A percentile compares a stretch with the other conserved stretches of the same genome.
These are phyloP conservation scores for Stemphylium vesicarium DNA, from an alignment of 2,329 filamentous ascomycete genomes.

Conservation along the genomic window DNA sequence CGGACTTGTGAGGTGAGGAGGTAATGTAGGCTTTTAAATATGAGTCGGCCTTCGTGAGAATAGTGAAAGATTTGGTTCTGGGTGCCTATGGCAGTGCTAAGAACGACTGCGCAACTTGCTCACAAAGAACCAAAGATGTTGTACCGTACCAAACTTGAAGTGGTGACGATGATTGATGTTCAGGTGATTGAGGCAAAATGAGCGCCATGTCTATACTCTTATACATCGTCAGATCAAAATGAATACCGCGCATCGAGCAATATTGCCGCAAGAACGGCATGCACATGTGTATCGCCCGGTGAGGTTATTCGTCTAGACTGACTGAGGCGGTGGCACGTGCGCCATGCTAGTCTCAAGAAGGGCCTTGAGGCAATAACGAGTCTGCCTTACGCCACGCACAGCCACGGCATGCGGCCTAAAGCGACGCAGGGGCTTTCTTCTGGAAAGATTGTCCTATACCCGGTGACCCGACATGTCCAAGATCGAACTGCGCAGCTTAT, in stretches of 20 bases:
- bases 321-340: neutral
- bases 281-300: neutral
- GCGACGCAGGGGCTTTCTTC: neutral
- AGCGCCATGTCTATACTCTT: neutral
- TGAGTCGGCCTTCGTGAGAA: neutral
- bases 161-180: neutral
- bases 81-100: neutral
- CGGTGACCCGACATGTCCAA: neutral
- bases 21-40: neutral
- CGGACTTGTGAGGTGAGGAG: neutral
- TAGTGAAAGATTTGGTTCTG: neutral
- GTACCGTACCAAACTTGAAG: conserved; percentile 5
- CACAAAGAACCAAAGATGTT: neutral
- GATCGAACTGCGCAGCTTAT: neutral
- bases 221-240: neutral
- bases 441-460: neutral
- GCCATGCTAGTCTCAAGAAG: neutral
- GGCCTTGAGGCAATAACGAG: neutral
- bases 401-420: neutral
- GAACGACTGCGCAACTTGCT: neutral
- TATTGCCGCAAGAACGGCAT: neutral
- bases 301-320: neutral
- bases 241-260: neutral
- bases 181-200: neutral
- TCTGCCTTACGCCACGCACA: neutral